Conservation (phyloP, 768 basidiomycete species). For the Suillus subaureus region DNA sequence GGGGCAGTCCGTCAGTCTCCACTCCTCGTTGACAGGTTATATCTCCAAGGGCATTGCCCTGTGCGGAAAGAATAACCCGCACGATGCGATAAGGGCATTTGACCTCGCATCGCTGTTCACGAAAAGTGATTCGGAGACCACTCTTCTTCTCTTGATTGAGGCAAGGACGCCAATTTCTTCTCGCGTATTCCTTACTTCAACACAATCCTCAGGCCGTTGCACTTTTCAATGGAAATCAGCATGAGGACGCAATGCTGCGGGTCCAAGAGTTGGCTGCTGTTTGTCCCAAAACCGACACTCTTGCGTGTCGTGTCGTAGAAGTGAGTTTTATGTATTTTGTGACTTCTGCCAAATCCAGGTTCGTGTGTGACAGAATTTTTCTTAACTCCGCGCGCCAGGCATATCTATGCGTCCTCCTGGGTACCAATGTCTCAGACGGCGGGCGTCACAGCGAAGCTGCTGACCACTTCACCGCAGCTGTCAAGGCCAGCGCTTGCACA, state of each 20-base stretch:
- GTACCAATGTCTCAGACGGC: background rate
- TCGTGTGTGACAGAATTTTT: background rate
- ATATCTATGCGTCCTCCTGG: background rate
- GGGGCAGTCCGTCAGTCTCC: background rate
- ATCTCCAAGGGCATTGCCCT: background rate
- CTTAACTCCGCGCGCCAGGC: background rate
- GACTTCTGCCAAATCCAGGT: background rate
- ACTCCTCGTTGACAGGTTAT: background rate
- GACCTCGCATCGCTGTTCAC: background rate
- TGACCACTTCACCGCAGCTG: background rate
- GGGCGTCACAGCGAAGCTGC: background rate
- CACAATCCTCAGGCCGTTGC: background rate
- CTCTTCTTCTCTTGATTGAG: background rate
- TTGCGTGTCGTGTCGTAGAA: background rate
- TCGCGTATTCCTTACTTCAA: background rate
- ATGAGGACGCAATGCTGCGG: background rate
- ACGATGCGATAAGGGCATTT: background rate
- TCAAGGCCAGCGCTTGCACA: background rate
- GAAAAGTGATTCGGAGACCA: background rate
- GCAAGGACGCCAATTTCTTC: background rate
- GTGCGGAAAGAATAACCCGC: background rate
- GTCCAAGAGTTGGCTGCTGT: background rate
- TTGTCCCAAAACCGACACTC: background rate
- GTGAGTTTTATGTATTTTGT: conserved; percentile 1
- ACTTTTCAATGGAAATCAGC: background rate